Evolutionary conservation across 2,329 filamentous ascomycete species (phyloP), one percentile per base, ranked within the genome.

Genomic region (Hymenoscyphus infarciens): DNA sequence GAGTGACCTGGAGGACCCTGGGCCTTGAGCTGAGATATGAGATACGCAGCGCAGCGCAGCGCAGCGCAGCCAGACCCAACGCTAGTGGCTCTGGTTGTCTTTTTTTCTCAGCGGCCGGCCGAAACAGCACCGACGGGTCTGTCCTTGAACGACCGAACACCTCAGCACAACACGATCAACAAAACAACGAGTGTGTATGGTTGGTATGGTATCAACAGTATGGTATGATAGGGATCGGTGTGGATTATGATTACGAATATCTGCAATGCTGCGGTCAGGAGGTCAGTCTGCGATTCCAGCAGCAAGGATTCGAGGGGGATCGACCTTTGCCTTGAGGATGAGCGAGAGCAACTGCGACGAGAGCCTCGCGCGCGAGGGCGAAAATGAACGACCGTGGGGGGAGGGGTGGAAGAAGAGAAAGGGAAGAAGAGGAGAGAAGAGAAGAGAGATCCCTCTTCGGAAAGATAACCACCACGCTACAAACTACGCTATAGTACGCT

Each of bases 1-100:
- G 60, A 45, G 54, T 57, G 60, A 53, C 54, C 52, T 27, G 25
- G 25, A 27, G n/a, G 61, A 11, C n/a, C 33, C 38, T 52, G 19
- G 45, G 45, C 22, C 45, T 25, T 13, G 3, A 52, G 45, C 45
- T 52, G 45, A 13, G 19, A 49, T 13, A 13, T 11, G 45, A 13
- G 19, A 22, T 22, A 52, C 25, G 25, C 25, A 27, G 25, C 25
- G 25, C 25, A 27, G 42, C 42, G 25, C 25, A 27, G 25, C 25
- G 25, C 25, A 27, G 25, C 25, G 25, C 25, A 27, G 42, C 42
- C 42, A 49, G 42, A 15, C 42, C 6, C 45, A 15, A 22, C 19
- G 19, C 45, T 52, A 25, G 45, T 52, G 45, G 45, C 35, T 13
- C 19, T 8, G 25, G 7, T 8, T 10, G n/a, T 49, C 11, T 49